Evolutionary conservation across 2,329 filamentous ascomycete genomes (phyloP).

Genomic region (Aspergillus fumigatus): DNA sequence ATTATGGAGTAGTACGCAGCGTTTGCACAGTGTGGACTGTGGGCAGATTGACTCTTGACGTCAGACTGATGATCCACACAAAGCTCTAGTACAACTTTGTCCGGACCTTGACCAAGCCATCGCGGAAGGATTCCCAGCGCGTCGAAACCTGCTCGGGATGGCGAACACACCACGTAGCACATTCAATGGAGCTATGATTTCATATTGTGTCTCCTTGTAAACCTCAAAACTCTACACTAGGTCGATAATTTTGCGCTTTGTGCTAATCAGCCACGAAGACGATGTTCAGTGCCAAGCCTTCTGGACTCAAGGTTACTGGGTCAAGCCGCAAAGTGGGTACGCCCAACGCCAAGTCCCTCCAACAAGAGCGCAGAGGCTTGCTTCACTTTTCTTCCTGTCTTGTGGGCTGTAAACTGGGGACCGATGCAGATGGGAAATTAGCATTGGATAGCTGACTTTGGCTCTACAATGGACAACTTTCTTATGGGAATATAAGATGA

Average conservation of each 20-base stretch:
- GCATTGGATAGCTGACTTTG: background rate
- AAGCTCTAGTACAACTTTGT: background rate
- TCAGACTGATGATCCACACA: slow-evolving; percentile 11
- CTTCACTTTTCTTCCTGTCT: background rate
- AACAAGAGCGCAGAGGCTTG: background rate
- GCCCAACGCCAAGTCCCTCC: background rate
- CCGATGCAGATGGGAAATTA: background rate
- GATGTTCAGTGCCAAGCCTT: background rate
- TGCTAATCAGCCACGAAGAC: background rate
- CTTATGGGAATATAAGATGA: background rate
- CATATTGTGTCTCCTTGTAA: background rate
- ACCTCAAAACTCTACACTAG: too few relatives aligned
- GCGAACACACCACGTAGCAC: background rate
- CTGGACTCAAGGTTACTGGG: background rate
- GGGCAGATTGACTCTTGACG: slow-evolving; percentile 6
- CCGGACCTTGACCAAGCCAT: background rate
- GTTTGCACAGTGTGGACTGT: background rate
- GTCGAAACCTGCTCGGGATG: background rate
- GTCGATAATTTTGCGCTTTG: background rate
- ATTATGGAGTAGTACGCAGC: background rate
- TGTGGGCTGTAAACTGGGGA: background rate
- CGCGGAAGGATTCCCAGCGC: background rate
- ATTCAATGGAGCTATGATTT: background rate
- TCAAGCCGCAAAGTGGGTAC: background rate
- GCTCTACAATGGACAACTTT: background rate